Base-by-base conservation (phyloP, 2,329 filamentous ascomycete species). In the Annulohypoxylon truncatum region DNA sequence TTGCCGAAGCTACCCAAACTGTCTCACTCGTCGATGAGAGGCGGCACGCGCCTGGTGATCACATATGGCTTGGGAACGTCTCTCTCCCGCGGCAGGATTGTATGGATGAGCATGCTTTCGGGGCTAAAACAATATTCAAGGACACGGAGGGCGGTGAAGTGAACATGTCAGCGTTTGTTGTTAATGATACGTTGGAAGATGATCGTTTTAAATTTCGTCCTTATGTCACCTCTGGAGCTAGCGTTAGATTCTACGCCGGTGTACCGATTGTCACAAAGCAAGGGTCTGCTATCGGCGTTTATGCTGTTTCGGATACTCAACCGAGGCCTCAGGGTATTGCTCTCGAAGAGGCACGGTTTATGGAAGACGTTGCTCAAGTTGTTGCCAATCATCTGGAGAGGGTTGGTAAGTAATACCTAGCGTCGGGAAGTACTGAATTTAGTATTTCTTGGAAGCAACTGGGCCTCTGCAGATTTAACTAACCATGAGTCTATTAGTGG, bases 321-420 rank as follows among this genome's bases (percentile, higher is more conserved):
- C 83, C 85, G 0, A 83, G 86, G 12, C 71, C 68, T 22, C 51
- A 83, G 42, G 84, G 83, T 0, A 72, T 91, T 15, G 78, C 77
- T 9, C 72, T 79, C 0, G 79, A 80, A 7, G 83, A 88, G 52
- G 66, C 84, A 1, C 79, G 82, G 20, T 89, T 87, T 51, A 78
- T 91, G 74, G 81, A 84, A 44, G 87, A 87, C 40, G 81, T 90
- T 76, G 80, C 84, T 0, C 78, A 79, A 15, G 84, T 87, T 3
- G 81, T 88, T 3, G 87, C 89, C 79, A 83, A 88, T 35, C 88
- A 90, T 61, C 75, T 92, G 7, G 87, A 89, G 76, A 85, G 81
- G 79, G 85, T 79, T 46, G 81, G 82, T 70, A 68, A 70, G 68
- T 68, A 59, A 18, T 22, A 15, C 12, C 15, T 12, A 15, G 9